A percentile compares a stretch with the other conserved stretches of the same genome.
These are phyloP conservation scores for Exophiala calicioides DNA, from an alignment of 2,329 filamentous ascomycete species.

Conservation along the genomic window DNA sequence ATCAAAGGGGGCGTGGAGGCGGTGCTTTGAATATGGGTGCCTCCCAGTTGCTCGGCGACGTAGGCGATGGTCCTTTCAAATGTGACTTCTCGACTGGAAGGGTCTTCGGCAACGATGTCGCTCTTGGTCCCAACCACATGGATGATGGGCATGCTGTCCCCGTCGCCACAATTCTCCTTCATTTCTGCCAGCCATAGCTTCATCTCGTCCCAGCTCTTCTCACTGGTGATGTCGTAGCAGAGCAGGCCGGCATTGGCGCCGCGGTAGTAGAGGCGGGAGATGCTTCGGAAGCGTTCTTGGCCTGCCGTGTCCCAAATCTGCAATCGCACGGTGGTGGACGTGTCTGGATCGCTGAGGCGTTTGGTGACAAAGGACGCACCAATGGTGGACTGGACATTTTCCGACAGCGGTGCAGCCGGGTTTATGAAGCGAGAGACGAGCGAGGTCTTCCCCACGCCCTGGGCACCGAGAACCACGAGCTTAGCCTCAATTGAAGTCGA, in stretches of 20 bases:
- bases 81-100: slow-evolving; percentile 75
- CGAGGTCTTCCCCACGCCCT: slow-evolving; percentile 56
- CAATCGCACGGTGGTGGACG: slow-evolving; percentile 81
- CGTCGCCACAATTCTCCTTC: slow-evolving; percentile 69
- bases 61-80: slow-evolving; percentile 97
- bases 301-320: slow-evolving; percentile 97
- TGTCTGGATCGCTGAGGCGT: slow-evolving; percentile 77
- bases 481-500: slow-evolving; percentile 46
- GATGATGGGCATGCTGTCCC: slow-evolving; percentile 56
- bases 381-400: slow-evolving; percentile 60
- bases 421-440: slow-evolving; percentile 53
- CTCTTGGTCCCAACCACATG: slow-evolving; percentile 95
- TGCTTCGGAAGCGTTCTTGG: slow-evolving; percentile 92
- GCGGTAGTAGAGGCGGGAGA: slow-evolving; percentile 93
- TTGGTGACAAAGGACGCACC: slow-evolving; percentile 80
- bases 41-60: slow-evolving; percentile 77
- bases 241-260: slow-evolving; percentile 91
- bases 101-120: slow-evolving; percentile 85
- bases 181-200: slow-evolving; percentile 86
- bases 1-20: slow-evolving; percentile 68
- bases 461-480: slow-evolving; percentile 54
- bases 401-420: slow-evolving; percentile 45
- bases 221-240: slow-evolving; percentile 91
- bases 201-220: slow-evolving; percentile 85
- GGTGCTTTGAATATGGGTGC: slow-evolving; percentile 60